phyloP scores from a whole-genome alignment of 2,329 filamentous ascomycete genomes.

The Beauveria brongniartii region DNA sequence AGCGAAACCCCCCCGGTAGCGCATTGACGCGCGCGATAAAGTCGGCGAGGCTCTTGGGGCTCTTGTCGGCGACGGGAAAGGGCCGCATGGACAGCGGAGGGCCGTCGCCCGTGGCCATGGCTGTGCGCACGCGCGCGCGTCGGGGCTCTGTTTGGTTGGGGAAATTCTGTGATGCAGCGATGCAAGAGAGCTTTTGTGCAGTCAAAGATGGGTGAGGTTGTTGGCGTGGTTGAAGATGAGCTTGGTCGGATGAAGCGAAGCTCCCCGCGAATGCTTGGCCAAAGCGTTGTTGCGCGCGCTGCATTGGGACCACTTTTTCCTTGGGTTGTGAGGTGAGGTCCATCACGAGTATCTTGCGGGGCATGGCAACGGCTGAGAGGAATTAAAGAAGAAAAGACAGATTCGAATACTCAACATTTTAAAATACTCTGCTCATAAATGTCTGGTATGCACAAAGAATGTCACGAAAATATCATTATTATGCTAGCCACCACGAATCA shows the following conservation, averaged over 20 bases:
- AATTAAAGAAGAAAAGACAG: no score
- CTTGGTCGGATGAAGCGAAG: neutral
- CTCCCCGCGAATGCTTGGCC: neutral
- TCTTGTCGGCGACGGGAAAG: slow-evolving; percentile 45
- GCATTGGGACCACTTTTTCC: neutral
- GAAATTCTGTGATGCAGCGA: no score
- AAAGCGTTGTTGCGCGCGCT: neutral
- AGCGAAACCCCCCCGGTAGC: slow-evolving; percentile 67
- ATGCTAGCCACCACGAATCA: no score
- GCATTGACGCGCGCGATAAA: slow-evolving; percentile 78
- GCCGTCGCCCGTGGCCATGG: slow-evolving; percentile 24
- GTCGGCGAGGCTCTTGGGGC: slow-evolving; percentile 55
- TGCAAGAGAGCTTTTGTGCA: no score
- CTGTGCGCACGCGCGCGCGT: neutral
- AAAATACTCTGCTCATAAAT: no score
- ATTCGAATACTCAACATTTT: no score
- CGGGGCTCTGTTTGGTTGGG: no score
- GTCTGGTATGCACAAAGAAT: no score
- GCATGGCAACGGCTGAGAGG: no score
- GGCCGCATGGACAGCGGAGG: slow-evolving; percentile 31
- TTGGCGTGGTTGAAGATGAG: neutral
- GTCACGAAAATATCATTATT: no score
- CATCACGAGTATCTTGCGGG: neutral
- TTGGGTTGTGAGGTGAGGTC: no score
- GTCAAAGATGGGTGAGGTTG: neutral